Conservation (phyloP, 371 early-diverging fungal species). For the Chytridium lagenaria region DNA sequence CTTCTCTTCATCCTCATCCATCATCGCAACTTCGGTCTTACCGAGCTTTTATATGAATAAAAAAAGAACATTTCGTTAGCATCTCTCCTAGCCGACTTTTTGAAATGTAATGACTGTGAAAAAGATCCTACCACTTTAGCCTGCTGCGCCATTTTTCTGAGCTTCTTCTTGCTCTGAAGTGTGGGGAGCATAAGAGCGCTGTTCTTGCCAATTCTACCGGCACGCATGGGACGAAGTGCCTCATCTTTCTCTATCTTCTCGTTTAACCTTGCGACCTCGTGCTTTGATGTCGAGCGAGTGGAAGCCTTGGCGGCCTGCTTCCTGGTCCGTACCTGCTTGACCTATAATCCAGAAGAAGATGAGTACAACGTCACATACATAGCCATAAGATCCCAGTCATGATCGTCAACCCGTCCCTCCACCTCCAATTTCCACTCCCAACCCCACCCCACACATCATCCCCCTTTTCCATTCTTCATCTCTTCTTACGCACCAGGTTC, state of each 20-base stretch:
- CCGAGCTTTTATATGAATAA: not conserved
- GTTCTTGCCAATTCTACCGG: slow-evolving; percentile 9
- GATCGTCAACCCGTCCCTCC: too few species aligned
- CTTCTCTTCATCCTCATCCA: slow-evolving; percentile 2
- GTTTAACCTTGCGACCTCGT: not conserved
- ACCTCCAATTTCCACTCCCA: too few species aligned
- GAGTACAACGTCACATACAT: too few species aligned
- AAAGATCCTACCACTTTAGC: not conserved
- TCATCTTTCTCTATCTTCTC: not conserved
- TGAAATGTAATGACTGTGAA: not conserved
- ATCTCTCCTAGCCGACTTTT: too few species aligned
- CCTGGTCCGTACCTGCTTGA: not conserved
- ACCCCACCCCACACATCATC: too few species aligned
- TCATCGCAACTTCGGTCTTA: not conserved
- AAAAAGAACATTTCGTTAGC: too few species aligned
- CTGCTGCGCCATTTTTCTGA: not conserved
- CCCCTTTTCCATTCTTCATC: too few species aligned
- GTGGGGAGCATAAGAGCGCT: slow-evolving; percentile 10
- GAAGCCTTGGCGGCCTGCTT: not conserved
- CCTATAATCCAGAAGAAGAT: too few species aligned
- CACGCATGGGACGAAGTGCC: not conserved
- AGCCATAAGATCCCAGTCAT: too few species aligned
- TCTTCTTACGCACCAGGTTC: not conserved
- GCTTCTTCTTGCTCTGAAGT: slow-evolving; percentile 9
- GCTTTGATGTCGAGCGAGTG: not conserved